These are phyloP conservation scores for Fusarium sp. DNA, from an alignment of 2,329 filamentous ascomycete genomes.

Conservation along the genomic window DNA sequence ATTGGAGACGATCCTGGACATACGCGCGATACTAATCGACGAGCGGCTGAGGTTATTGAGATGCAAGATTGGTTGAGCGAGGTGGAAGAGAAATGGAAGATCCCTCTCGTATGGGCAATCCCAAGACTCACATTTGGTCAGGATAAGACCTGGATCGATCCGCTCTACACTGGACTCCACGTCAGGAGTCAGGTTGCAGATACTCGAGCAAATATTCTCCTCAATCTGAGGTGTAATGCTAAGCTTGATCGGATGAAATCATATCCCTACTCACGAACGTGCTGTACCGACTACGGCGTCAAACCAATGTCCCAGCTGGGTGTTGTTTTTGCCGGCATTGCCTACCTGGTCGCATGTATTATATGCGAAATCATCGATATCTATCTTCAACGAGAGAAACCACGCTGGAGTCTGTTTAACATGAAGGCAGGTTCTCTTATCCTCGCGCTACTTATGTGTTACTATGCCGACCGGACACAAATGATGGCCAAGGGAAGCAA, in stretches of 20 bases:
- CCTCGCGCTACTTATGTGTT: conserved; percentile 42
- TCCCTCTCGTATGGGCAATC: conserved; percentile 34
- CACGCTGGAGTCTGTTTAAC: conserved; percentile 24
- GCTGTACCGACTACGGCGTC: conserved; percentile 62
- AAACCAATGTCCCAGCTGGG: conserved; percentile 36
- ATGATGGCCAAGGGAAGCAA: conserved; percentile 42
- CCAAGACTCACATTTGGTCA: conserved; percentile 15
- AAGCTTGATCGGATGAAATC: conserved; percentile 48
- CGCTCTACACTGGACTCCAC: conserved; percentile 42
- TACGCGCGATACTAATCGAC: conserved; percentile 1
- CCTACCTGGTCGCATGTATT: conserved; percentile 25
- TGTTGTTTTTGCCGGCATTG: conserved; percentile 26
- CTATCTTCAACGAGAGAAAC: neutral
- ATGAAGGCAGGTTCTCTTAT: conserved; percentile 42
- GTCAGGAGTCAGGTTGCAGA: conserved; percentile 43
- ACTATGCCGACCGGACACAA: conserved; percentile 45
- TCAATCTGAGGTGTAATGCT: conserved; percentile 67
- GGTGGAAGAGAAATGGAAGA: conserved; percentile 9
- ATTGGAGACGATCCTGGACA: conserved; percentile 12
- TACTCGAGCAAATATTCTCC: conserved; percentile 56
- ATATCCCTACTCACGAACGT: conserved; percentile 62
- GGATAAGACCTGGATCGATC: conserved; percentile 12
- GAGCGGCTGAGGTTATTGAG: conserved; percentile 10
- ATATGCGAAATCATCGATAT: conserved; percentile 5
- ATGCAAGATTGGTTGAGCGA: conserved; percentile 5